These are phyloP conservation scores for Trichoderma sp. DNA, from an alignment of 2,329 filamentous ascomycete species.

Conservation along the genomic window DNA sequence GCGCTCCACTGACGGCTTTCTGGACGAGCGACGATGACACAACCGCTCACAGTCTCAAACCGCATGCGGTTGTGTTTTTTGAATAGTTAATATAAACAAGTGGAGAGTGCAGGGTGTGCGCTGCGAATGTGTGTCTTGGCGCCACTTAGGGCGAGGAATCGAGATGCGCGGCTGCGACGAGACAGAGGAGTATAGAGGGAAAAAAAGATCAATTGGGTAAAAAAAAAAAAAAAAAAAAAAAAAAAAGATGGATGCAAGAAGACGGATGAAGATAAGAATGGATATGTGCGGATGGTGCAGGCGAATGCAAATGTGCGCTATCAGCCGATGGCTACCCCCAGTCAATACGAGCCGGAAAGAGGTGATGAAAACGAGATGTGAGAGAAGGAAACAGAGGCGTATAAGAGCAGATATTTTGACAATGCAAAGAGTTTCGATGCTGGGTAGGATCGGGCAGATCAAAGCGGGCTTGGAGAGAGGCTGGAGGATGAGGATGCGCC, in stretches of 20 bases:
- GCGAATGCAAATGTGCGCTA: neutral
- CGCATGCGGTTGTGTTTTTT: constrained; percentile 12
- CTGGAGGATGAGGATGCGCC: constrained; percentile 5
- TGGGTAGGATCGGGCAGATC: constrained; percentile 9
- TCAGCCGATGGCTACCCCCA: neutral
- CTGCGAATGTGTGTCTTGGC: constrained; percentile 13
- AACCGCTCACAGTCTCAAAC: constrained; percentile 21
- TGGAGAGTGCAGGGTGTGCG: constrained; percentile 18
- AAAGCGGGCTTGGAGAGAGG: neutral
- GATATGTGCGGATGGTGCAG: neutral
- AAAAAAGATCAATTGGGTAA: neutral
- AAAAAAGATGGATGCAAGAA: neutral
- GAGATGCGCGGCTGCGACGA: constrained; percentile 15
- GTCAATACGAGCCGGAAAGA: neutral
- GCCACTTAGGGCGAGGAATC: constrained; percentile 22
- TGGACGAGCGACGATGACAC: constrained; percentile 23
- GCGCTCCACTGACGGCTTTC: constrained; percentile 20
- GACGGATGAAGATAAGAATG: neutral
- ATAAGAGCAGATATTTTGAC: neutral
- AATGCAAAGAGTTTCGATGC: neutral
- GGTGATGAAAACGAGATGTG: neutral
- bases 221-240: neutral
- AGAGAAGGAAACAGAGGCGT: neutral
- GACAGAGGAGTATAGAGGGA: neutral
- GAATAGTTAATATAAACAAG: constrained; percentile 19